Base-by-base conservation (phyloP, 1,284 basidiomycete genomes). In the Puccinia polysora region DNA sequence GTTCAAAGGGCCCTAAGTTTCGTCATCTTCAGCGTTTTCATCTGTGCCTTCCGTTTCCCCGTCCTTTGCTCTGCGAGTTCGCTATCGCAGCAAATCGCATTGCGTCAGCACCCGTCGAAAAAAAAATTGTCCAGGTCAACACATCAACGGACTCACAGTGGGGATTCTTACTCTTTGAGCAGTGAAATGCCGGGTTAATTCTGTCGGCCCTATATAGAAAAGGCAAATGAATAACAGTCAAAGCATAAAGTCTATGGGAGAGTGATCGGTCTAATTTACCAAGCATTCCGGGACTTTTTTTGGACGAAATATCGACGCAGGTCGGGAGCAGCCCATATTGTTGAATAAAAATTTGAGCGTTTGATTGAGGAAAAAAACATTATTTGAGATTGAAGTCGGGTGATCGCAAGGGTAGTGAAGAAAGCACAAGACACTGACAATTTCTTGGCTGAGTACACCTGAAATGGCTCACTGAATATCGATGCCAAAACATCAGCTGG, bases 371-470 rank as follows among this genome's bases (percentile, higher is more conserved):
- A 55, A n/a, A n/a, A 67, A 40, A 12, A 23, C n/a, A n/a, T n/a
- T n/a, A n/a, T n/a, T n/a, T n/a, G n/a, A n/a, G n/a, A n/a, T n/a
- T n/a, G n/a, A n/a, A n/a, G n/a, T n/a, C n/a, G n/a, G n/a, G n/a
- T n/a, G n/a, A n/a, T n/a, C n/a, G 32, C 10, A 32, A 47, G 18
- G 15, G 18, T 28, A 23, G 32, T 49, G 5, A 7, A 20, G 12
- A 25, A 65, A 49, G 50, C 3, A 65, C 8, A 55, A 55, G 30
- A 36, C 36, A 43, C 64, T 43, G 7, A 69, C 65, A 94, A 95
- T 40, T 89, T 85, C 81, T 95, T 95, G 38, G 90, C 90, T 2
- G 90, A 91, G 80, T 85, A 94, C 1, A 95, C 93, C n/a, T 86
- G 85, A 78, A 96, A 95, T 20, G 86, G 83, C n/a, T 90, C 86